Evolutionary conservation across 2,329 filamentous ascomycete genomes (phyloP).

Genomic region (Ceratocystis variospora): DNA sequence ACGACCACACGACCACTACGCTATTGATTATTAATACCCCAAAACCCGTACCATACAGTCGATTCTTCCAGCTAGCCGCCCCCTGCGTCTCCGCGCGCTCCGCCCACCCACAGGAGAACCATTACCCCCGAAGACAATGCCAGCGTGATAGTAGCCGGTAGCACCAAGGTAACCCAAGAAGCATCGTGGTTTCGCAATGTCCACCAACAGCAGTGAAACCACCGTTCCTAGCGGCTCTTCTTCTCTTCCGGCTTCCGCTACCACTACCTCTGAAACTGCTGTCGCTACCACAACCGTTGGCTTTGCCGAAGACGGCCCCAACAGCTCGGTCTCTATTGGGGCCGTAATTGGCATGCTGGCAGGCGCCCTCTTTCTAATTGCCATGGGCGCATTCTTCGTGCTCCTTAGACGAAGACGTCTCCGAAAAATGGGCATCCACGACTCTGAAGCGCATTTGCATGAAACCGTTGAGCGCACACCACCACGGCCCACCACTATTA

Average conservation of each 20-base stretch:
- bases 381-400: conserved; percentile 15
- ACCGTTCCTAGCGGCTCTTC: neutral
- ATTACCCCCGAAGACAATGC: neutral
- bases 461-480: conserved; percentile 10
- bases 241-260: neutral
- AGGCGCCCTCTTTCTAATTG: conserved; percentile 13
- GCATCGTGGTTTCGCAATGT: conserved; percentile 4
- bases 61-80: neutral
- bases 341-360: conserved; percentile 10
- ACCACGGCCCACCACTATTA: conserved; percentile 12
- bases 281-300: neutral
- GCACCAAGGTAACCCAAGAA: neutral
- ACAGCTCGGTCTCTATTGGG: conserved; percentile 9
- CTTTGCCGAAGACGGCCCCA: neutral
- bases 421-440: conserved; percentile 14
- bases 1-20: no score
- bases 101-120: neutral
- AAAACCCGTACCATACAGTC: neutral
- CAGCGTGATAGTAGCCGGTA: neutral
- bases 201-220: neutral
- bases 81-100: neutral
- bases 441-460: conserved; percentile 16
- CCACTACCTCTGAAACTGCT: neutral
- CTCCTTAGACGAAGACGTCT: conserved; percentile 15
- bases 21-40: no score